Base-by-base conservation (phyloP, 2,329 filamentous ascomycete genomes). In the Mollisia scopiformis region DNA sequence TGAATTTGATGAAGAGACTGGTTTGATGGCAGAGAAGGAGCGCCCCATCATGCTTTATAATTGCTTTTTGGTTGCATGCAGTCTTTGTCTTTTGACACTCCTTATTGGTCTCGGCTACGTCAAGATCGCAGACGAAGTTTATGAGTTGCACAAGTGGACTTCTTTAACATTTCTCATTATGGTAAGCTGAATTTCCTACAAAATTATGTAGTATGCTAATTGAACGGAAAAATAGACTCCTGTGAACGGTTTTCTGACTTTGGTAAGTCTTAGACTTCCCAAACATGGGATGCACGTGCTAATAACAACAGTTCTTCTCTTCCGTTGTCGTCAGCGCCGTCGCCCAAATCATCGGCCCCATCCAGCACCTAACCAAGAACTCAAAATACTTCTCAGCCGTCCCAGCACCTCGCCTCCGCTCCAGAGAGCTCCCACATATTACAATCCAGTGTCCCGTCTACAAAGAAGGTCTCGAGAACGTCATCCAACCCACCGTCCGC, bases 401-500 rank as follows among this genome's bases (percentile, higher is more conserved):
- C 23, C 30, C 61, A 37, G 46, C 61, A 11, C 49, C 49, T 16
- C 57, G 61, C 2, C 19, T 62, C 3, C 55, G 35, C 16, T 47
- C 61, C 7, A 43, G 47, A 5, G 47, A 27, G 1, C 58, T 61
- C 4, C 62, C 62, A n/a, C 61, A 63, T 25, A 56, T 64, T 28
- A 64, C 62, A 1, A 61, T 64, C 25, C 62, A 64, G 37, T 58
- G 58, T 47, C 62, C 62, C 11, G 78, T 80, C 2, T 80, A 79
- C 69, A 82, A 80, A 71, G 79, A 80, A 62, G 76, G 62, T 8
- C 68, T 80, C 14, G 71, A 68, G 30, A 73, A 72, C n/a, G 79
- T 83, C 69, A 85, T 86, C 66, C 76, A 77, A 31, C 84, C 84
- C 0, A 85, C 84, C 0, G 77, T 86, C 52, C 76, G 79, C 31